Conservation (phyloP, 2,329 filamentous ascomycete species). For the Colletotrichum plurivorum region DNA sequence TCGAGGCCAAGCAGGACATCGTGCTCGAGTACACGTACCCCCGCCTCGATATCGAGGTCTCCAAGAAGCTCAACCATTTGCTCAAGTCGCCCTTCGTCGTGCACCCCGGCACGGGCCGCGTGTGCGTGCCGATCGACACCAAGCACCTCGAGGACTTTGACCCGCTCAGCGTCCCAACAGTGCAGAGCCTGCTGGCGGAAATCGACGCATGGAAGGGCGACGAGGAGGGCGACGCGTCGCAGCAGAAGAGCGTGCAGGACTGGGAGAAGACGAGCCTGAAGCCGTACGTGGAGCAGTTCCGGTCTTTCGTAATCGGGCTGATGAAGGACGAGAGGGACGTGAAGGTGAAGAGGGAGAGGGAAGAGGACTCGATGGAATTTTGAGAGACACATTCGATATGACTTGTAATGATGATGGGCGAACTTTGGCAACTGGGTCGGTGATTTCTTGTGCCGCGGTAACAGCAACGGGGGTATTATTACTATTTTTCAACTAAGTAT, state of each 20-base stretch:
- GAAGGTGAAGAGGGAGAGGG: slow-evolving; percentile 69
- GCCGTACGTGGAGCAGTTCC: slow-evolving; percentile 92
- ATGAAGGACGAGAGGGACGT: slow-evolving; percentile 80
- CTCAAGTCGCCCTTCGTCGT: slow-evolving; percentile 97
- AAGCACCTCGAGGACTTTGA: slow-evolving; percentile 84
- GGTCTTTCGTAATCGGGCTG: slow-evolving; percentile 82
- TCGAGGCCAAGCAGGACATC: slow-evolving; percentile 95
- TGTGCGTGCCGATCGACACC: slow-evolving; percentile 95
- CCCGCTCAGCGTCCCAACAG: slow-evolving; percentile 89
- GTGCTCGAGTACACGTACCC: slow-evolving; percentile 98
- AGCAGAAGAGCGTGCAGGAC: slow-evolving; percentile 72
- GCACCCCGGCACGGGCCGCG: slow-evolving; percentile 92
- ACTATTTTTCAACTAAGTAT: slow-evolving; percentile 17
- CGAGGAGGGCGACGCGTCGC: slow-evolving; percentile 51
- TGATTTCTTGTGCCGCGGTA: slow-evolving; percentile 19
- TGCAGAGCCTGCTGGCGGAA: slow-evolving; percentile 84
- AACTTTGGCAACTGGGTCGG: slow-evolving; percentile 21
- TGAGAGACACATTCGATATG: slow-evolving; percentile 46
- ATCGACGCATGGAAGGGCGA: slow-evolving; percentile 83
- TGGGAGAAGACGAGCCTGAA: slow-evolving; percentile 98
- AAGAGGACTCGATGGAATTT: slow-evolving; percentile 69
- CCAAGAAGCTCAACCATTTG: slow-evolving; percentile 98
- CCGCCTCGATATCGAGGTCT: slow-evolving; percentile 95
- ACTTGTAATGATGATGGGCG: slow-evolving; percentile 35
- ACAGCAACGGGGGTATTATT: slow-evolving; percentile 34